Evolutionary conservation across 257 asterid species (phyloP).

Genomic region (Salvia splendens): DNA sequence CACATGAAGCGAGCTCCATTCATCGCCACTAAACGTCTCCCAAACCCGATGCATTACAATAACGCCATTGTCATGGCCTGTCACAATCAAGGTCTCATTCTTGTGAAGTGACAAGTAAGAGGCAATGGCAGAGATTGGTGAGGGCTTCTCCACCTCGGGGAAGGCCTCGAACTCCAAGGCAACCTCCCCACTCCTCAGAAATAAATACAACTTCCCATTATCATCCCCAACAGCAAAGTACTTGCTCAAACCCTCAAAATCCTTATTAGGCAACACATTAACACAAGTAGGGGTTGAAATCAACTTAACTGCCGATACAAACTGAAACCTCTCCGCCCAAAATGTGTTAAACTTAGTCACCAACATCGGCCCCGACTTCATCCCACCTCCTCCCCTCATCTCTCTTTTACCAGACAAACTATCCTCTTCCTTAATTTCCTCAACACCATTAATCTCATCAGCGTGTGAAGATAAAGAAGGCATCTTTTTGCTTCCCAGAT

Average conservation of each 20-base stretch:
- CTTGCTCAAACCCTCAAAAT: slow-evolving; percentile 75
- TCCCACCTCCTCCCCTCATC: slow-evolving; percentile 14
- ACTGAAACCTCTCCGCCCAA: slow-evolving; percentile 92
- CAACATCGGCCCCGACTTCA: slow-evolving; percentile 39
- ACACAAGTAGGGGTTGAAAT: slow-evolving; percentile 66
- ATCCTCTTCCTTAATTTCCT: slow-evolving; percentile 29
- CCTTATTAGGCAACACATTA: slow-evolving; percentile 68
- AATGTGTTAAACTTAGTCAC: slow-evolving; percentile 70
- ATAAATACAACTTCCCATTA: slow-evolving; percentile 59
- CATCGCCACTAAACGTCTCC: slow-evolving; percentile 71
- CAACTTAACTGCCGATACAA: slow-evolving; percentile 83
- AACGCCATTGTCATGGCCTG: slow-evolving; percentile 76
- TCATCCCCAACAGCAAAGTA: slow-evolving; percentile 84
- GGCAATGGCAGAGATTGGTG: slow-evolving; percentile 54
- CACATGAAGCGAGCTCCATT: slow-evolving; percentile 53
- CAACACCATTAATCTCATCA: slow-evolving; percentile 32
- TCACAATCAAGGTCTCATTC: slow-evolving; percentile 76
- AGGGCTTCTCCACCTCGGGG: slow-evolving; percentile 33
- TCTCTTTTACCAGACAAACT: slow-evolving; percentile 35
- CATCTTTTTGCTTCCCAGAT: slow-evolving; percentile 30
- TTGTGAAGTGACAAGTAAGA: slow-evolving; percentile 70
- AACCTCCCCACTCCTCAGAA: slow-evolving; percentile 73
- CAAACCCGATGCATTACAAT: slow-evolving; percentile 73
- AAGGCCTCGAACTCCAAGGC: slow-evolving; percentile 54
- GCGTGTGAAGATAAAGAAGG: slow-evolving; percentile 10